phyloP scores from a whole-genome alignment of 2,329 filamentous ascomycete genomes.

The Calycina marina region DNA sequence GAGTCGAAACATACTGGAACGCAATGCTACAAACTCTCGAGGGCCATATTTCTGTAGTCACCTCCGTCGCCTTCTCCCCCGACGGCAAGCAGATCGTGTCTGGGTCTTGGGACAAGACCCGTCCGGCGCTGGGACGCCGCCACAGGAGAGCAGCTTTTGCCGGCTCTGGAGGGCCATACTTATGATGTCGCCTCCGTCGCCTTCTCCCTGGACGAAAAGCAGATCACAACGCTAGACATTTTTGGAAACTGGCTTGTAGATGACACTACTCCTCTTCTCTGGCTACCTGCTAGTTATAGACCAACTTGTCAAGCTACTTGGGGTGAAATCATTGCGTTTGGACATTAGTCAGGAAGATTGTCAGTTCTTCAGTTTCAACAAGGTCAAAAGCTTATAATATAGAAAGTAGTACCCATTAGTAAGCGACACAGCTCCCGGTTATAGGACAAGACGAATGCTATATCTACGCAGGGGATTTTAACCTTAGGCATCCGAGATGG shows the following conservation, averaged over 20 bases:
- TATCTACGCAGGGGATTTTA: too few relatives aligned
- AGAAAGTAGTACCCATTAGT: too few relatives aligned
- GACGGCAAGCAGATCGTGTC: not conserved
- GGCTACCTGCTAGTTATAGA: not conserved
- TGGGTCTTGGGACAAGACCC: not conserved
- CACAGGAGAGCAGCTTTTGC: not conserved
- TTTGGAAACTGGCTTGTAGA: not conserved
- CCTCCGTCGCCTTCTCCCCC: not conserved
- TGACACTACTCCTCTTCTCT: not conserved
- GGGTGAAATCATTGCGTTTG: not conserved
- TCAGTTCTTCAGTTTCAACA: not conserved
- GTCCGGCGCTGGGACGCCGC: not conserved
- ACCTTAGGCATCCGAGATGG: too few relatives aligned
- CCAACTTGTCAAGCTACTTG: not conserved
- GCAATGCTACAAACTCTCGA: conserved; percentile 9
- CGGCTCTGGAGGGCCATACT: not conserved
- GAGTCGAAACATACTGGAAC: conserved; percentile 3
- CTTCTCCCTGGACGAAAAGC: not conserved
- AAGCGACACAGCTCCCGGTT: too few relatives aligned
- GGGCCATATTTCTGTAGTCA: not conserved
- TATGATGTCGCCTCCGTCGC: not conserved
- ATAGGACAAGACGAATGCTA: too few relatives aligned
- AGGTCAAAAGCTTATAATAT: not conserved
- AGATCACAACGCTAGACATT: not conserved
- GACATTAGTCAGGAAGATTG: not conserved